A percentile compares a stretch with the other conserved stretches of the same genome.
These are phyloP conservation scores for Mortierella sp. DNA, from an alignment of 371 early-diverging fungal species.

Conservation along the genomic window DNA sequence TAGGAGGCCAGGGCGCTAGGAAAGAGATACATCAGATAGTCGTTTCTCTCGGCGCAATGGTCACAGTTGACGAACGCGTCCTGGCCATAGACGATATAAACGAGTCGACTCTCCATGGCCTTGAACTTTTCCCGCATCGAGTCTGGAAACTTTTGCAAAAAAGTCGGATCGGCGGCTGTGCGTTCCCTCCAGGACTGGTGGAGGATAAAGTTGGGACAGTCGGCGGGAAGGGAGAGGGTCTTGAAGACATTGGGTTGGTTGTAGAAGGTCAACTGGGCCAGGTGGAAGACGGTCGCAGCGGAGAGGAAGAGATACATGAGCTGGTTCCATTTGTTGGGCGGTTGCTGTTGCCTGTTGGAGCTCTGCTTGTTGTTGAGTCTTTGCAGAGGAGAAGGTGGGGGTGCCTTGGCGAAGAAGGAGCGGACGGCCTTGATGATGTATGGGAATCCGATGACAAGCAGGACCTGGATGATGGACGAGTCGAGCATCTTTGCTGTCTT, in stretches of 20 bases:
- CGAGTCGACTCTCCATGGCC: constrained; percentile 37
- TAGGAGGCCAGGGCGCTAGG: constrained; percentile 38
- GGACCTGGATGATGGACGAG: constrained; percentile 45
- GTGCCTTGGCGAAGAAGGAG: constrained; percentile 35
- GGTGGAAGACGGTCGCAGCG: constrained; percentile 23
- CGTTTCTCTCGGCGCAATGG: constrained; percentile 33
- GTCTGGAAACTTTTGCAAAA: constrained; percentile 37
- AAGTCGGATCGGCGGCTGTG: constrained; percentile 17
- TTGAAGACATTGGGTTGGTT: constrained; percentile 44
- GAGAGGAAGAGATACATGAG: constrained; percentile 16
- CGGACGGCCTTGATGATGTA: constrained; percentile 27
- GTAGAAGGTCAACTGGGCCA: constrained; percentile 20
- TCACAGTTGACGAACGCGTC: constrained; percentile 46
- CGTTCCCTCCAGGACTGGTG: constrained; percentile 47
- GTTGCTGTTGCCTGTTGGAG: constrained; percentile 13
- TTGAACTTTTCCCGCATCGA: constrained; percentile 45
- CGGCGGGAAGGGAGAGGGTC: constrained; percentile 35
- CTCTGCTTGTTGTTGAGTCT: constrained; percentile 20
- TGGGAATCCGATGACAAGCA: constrained; percentile 43
- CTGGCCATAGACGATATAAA: constrained; percentile 41
- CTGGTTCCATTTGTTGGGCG: constrained; percentile 17
- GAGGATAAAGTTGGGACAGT: constrained; percentile 48
- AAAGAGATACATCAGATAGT: constrained; percentile 33
- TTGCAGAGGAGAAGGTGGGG: neutral
- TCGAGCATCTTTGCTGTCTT: constrained; percentile 25